Base-by-base conservation (phyloP, 225 moss, liverwort and hornwort genomes). In the Physcomitrellopsis africana region DNA sequence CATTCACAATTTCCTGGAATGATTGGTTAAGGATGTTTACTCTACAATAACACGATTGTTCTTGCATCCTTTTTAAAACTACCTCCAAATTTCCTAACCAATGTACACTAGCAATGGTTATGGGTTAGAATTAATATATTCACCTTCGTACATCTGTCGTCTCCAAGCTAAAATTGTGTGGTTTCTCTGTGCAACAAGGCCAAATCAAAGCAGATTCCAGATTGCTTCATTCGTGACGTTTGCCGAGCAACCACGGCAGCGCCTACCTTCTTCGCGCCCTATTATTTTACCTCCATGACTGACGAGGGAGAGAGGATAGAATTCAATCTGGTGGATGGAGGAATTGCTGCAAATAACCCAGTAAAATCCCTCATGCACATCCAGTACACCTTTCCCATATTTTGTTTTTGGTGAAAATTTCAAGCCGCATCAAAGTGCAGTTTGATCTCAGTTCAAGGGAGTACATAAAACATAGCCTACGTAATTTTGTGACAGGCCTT, bases 321-420 rank as follows among this genome's bases (percentile, higher is more conserved):
- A 24, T 73, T 73, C 12, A 80, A 77, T 53, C 73, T 84, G 73
- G 73, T 84, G 19, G 77, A 84, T 60, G 80, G 80, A 58, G 73
- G 65, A 73, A 46, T 80, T 60, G 76, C 24, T 54, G 73, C 65
- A 22, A 77, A 80, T 32, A 84, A 77, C 5, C 73, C 76, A 16
- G 73, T 77, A 56, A 11, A 37, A 69, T 69, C 20, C 45, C 51
- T 58, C 45, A 32, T 17, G 44, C 69, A 63, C 11, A 23, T 5
- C 20, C 46, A 47, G 20, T 10, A 15, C 24, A 55, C 11, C 22
- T 22, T 44, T 22, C 60, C 41, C 60, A 48, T 48, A 1, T 46
- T 65, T 72, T 23, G 29, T 26, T 22, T 17, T 63, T 37, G 7
- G 13, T 71, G 5, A 17, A 45, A 29, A 20, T 9, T 57, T 8